A percentile compares a stretch with the other conserved stretches of the same genome.
Evolutionary conservation across 1,284 basidiomycete species (phyloP).

Genomic region (Moesziomyces antarcticus): DNA sequence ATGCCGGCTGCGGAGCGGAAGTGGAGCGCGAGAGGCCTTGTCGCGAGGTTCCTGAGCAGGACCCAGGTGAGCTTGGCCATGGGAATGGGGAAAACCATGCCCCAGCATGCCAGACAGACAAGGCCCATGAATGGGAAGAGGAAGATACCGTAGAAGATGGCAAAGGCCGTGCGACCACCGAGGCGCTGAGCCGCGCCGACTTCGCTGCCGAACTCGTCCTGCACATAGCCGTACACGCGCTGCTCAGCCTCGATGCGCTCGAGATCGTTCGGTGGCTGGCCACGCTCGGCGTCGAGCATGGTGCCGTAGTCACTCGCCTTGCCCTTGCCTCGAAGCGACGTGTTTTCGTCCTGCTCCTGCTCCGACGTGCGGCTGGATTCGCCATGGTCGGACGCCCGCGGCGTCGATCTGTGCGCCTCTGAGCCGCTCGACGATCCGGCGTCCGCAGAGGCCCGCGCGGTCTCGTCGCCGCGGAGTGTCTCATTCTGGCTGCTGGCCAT

Average conservation of each 20-base stretch:
- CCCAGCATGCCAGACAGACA: slow-evolving; percentile 85
- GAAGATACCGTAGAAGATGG: slow-evolving; percentile 81
- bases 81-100: slow-evolving; percentile 89
- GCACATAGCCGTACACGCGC: slow-evolving; percentile 63
- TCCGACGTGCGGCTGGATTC: slow-evolving; percentile 30
- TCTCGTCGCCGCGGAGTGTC: slow-evolving; percentile 21
- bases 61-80: slow-evolving; percentile 98
- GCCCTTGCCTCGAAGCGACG: slow-evolving; percentile 49
- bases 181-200: slow-evolving; percentile 50
- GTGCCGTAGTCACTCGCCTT: slow-evolving; percentile 38
- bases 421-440: slow-evolving; percentile 36
- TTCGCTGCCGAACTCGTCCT: slow-evolving; percentile 57
- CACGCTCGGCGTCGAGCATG: slow-evolving; percentile 24
- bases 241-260: slow-evolving; percentile 55
- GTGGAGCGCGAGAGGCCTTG: slow-evolving; percentile 84
- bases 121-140: slow-evolving; percentile 84
- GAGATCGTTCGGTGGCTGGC: slow-evolving; percentile 29
- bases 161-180: slow-evolving; percentile 58
- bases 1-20: slow-evolving; percentile 75
- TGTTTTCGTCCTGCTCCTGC: slow-evolving; percentile 40
- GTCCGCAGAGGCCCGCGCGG: slow-evolving; percentile 16
- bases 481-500: slow-evolving; percentile 32
- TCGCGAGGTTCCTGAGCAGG: slow-evolving; percentile 83
- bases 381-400: slow-evolving; percentile 27
- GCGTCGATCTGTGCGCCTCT: slow-evolving; percentile 33